Evolutionary conservation across 345 rosid species (phyloP), one percentile per base, ranked within the genome.

Genomic region (Rhizophora mangle): DNA sequence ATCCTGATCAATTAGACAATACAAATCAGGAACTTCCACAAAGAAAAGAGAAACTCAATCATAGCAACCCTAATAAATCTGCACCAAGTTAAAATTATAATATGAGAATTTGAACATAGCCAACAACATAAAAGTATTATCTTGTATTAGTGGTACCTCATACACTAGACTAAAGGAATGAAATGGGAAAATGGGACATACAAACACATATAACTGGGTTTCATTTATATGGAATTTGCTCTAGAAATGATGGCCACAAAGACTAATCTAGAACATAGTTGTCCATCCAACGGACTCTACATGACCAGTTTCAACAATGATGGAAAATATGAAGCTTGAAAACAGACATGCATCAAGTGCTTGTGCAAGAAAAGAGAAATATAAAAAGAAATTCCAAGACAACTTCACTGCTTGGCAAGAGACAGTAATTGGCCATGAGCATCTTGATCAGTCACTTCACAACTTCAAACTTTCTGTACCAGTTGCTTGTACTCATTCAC

Each of bases 401-500:
- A 70, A 69, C 69, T 72, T 82, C 78, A 95, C 96, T 72, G 74
- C 75, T 84, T 88, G 60, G 94, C 87, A 74, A 95, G 88, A 74
- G 85, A 82, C 27, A 80, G 79, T 66, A 95, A 75, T 68, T 88
- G 87, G 57, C 77, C 81, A 34, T 75, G 78, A 79, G 91, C 82
- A 67, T 87, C 85, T 60, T 76, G 67, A 68, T 90, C 92, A 51
- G 76, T 76, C 29, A 88, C 90, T 68, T 95, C 94, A 79, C 87
- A 83, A 59, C 80, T 78, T 39, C 92, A 81, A 8, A 88, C 89
- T 82, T 84, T 92, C 75, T 85, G 86, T 59, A 95, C 88, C 68
- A 95, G 81, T 52, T 90, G 96, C 83, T 95, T 95, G 80, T 88
- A 92, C 83, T 95, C 98, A 53, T 88, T 86, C 62, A 95, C 90